Percentiles rank a stretch among this genome's conserved stretches.
phyloP scores from a whole-genome alignment of 2,329 filamentous ascomycete genomes.

The Neurospora sp. region DNA sequence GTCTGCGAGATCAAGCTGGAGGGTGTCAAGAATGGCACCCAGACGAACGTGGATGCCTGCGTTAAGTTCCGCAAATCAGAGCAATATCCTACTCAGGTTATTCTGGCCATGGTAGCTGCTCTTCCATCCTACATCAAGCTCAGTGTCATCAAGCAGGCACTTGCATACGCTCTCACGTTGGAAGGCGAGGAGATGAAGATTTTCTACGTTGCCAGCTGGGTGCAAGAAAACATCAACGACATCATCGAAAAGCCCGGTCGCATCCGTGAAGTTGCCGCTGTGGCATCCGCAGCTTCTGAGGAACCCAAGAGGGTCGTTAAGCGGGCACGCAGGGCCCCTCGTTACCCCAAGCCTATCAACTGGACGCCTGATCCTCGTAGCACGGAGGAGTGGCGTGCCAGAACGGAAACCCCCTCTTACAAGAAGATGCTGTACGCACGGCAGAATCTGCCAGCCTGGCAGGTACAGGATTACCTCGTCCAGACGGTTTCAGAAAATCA shows the following conservation, averaged over 20 bases:
- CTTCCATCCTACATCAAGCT: slow-evolving; percentile 90
- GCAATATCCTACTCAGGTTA: slow-evolving; percentile 60
- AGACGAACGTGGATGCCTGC: slow-evolving; percentile 39
- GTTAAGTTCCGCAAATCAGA: slow-evolving; percentile 62
- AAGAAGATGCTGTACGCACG: slow-evolving; percentile 67
- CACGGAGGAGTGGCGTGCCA: slow-evolving; percentile 57
- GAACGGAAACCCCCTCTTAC: slow-evolving; percentile 55
- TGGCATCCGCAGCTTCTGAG: slow-evolving; percentile 56
- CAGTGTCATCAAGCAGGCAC: slow-evolving; percentile 69
- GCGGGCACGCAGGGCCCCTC: slow-evolving; percentile 25
- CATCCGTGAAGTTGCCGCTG: slow-evolving; percentile 73
- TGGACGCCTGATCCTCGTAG: slow-evolving; percentile 53
- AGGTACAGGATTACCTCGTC: slow-evolving; percentile 66
- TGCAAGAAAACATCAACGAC: slow-evolving; percentile 72
- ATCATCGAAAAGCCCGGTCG: slow-evolving; percentile 79
- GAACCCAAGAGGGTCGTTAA: slow-evolving; percentile 21
- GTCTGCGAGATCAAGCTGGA: slow-evolving; percentile 62
- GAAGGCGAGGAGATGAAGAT: slow-evolving; percentile 80
- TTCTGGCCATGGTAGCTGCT: slow-evolving; percentile 59
- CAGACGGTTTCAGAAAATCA: slow-evolving; percentile 65
- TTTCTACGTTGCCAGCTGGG: slow-evolving; percentile 82
- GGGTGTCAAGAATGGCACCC: slow-evolving; percentile 40
- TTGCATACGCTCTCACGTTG: slow-evolving; percentile 62
- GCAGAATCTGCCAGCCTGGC: slow-evolving; percentile 77
- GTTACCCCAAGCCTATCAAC: slow-evolving; percentile 48